Evolutionary conservation across 2,329 filamentous ascomycete species (phyloP).

Genomic region (Fusarium nematophilum): DNA sequence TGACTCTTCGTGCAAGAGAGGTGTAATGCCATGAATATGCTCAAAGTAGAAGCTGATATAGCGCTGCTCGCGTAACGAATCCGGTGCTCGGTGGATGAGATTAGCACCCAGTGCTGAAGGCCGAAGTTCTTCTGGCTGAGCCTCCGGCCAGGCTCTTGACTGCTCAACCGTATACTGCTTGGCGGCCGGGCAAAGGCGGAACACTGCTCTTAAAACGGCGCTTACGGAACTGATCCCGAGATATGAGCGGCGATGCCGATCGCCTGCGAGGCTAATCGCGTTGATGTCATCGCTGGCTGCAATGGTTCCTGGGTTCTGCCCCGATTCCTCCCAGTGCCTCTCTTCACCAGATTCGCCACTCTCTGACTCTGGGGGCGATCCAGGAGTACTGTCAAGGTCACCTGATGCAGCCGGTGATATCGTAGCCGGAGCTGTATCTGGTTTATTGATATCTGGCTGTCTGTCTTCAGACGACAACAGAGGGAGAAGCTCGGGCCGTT

Average conservation of each 20-base stretch:
- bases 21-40: constrained; percentile 69
- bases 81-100: constrained; percentile 58
- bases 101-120: constrained; percentile 48
- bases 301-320: constrained; percentile 37
- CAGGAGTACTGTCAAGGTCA: neutral
- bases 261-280: constrained; percentile 57
- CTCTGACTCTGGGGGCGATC: constrained; percentile 4
- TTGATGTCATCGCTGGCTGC: constrained; percentile 48
- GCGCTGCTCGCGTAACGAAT: constrained; percentile 45
- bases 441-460: neutral
- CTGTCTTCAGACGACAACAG: neutral
- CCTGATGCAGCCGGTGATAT: constrained; percentile 43
- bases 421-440: neutral
- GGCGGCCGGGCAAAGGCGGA: constrained; percentile 47
- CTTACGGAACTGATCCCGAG: constrained; percentile 73
- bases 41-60: constrained; percentile 72
- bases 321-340: constrained; percentile 45
- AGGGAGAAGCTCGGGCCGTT: constrained; percentile 5
- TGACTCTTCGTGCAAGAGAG: constrained; percentile 68
- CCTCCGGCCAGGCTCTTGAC: constrained; percentile 38
- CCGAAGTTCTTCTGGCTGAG: constrained; percentile 41
- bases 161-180: constrained; percentile 43
- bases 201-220: constrained; percentile 69
- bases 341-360: constrained; percentile 43
- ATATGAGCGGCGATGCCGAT: constrained; percentile 68